phyloP scores from a whole-genome alignment of 2,329 filamentous ascomycete species.

The Atkinsonella hypoxylon region DNA sequence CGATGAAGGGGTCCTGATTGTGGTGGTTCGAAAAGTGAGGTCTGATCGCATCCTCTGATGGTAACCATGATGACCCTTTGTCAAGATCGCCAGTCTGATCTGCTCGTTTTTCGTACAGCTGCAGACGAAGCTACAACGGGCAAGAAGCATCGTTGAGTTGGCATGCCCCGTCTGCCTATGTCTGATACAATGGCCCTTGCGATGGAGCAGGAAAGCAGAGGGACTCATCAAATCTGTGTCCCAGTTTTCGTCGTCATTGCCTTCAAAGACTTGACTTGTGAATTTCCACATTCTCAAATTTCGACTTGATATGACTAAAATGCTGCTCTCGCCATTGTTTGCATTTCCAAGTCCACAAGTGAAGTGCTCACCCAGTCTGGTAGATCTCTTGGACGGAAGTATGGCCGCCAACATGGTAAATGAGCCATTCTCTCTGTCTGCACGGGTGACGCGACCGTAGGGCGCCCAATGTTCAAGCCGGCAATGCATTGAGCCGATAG shows the following conservation, averaged over 20 bases:
- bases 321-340: constrained; percentile 13
- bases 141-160: constrained; percentile 7
- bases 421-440: constrained; percentile 32
- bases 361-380: constrained; percentile 6
- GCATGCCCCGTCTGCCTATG: background rate
- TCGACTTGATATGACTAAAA: constrained; percentile 16
- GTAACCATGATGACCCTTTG: constrained; percentile 6
- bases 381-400: constrained; percentile 6
- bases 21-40: constrained; percentile 8
- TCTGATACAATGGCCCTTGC: background rate
- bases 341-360: constrained; percentile 11
- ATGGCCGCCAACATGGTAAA: constrained; percentile 30
- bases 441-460: constrained; percentile 13
- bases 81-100: constrained; percentile 12
- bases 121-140: constrained; percentile 11
- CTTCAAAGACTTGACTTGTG: constrained; percentile 10
- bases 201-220: constrained; percentile 23
- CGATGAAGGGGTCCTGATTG: constrained; percentile 21
- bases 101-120: constrained; percentile 9
- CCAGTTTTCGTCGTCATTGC: constrained; percentile 9
- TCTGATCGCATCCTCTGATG: constrained; percentile 10
- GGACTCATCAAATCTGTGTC: constrained; percentile 28
- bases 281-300: constrained; percentile 10
- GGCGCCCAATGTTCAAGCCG: constrained; percentile 31
- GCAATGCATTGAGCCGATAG: constrained; percentile 33